A percentile compares a stretch with the other conserved stretches of the same genome.
These are phyloP conservation scores for Pyronema domesticum DNA, from an alignment of 495 filamentous ascomycete species.

Conservation along the genomic window DNA sequence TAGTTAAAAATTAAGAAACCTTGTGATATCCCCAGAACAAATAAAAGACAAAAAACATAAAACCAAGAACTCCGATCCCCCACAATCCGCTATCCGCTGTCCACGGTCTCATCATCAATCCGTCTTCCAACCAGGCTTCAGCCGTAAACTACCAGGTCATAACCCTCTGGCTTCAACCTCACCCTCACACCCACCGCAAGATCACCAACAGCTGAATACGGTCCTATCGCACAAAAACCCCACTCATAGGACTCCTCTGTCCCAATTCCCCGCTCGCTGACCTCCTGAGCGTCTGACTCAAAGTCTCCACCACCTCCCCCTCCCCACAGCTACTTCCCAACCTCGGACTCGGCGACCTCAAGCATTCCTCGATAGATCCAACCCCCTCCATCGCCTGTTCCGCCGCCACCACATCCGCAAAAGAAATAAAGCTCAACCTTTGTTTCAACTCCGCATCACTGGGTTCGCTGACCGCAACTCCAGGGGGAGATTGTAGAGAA, in stretches of 20 bases:
- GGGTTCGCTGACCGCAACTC: conserved; percentile 1
- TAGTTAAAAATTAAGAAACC: no score
- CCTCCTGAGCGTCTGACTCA: conserved; percentile 68
- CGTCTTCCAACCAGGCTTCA: no score
- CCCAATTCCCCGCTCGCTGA: conserved; percentile 68
- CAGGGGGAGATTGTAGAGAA: not conserved
- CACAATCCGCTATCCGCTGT: no score
- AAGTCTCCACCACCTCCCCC: conserved; percentile 73
- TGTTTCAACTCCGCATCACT: conserved; percentile 43
- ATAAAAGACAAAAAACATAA: no score
- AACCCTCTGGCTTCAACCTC: no score
- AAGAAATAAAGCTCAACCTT: conserved; percentile 78
- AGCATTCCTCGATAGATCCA: conserved; percentile 11
- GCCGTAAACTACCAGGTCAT: no score
- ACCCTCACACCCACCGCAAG: not conserved
- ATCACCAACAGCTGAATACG: not conserved
- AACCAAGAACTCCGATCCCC: no score
- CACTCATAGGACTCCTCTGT: conserved; percentile 1
- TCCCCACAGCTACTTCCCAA: conserved; percentile 17
- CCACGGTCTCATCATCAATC: no score
- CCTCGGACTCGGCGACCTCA: conserved; percentile 18
- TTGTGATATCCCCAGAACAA: no score
- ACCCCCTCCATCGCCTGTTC: conserved; percentile 45
- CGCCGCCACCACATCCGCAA: conserved; percentile 82
- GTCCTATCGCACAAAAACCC: not conserved